phyloP scores from a whole-genome alignment of 495 filamentous ascomycete genomes.

The Xeromyces bisporus region DNA sequence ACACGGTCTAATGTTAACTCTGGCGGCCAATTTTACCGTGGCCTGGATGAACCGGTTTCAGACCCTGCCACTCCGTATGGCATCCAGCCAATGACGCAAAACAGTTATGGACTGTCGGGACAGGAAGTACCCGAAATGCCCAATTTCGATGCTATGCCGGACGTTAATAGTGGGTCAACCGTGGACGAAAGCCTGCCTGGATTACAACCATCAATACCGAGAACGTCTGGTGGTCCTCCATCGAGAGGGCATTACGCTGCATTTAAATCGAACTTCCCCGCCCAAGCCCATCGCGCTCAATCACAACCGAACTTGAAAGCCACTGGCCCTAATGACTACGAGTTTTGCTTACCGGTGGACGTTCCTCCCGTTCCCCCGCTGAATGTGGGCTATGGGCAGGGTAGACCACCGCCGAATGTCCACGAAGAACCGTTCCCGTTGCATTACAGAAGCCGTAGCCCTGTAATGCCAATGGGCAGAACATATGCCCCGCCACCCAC shows the following conservation, averaged over 20 bases:
- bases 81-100: no score
- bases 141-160: slow-evolving; percentile 52
- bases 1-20: no score
- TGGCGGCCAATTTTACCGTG: no score
- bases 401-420: slow-evolving; percentile 1
- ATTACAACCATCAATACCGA: slow-evolving; percentile 16
- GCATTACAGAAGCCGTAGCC: slow-evolving; percentile 2
- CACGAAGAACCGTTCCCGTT: slow-evolving; percentile 6
- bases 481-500: slow-evolving; percentile 2
- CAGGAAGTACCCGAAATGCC: slow-evolving; percentile 43
- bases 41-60: no score
- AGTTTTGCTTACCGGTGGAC: slow-evolving; percentile 56
- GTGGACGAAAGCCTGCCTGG: slow-evolving; percentile 39
- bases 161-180: slow-evolving; percentile 15
- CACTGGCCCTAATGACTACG: slow-evolving; percentile 35
- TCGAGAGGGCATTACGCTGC: slow-evolving; percentile 16
- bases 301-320: slow-evolving; percentile 52
- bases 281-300: slow-evolving; percentile 31
- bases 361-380: slow-evolving; percentile 32
- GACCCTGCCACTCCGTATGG: no score
- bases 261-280: slow-evolving; percentile 20
- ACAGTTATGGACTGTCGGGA: slow-evolving; percentile 19
- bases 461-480: slow-evolving; percentile 1
- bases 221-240: slow-evolving; percentile 7
- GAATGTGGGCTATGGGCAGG: slow-evolving; percentile 5